These are phyloP conservation scores for Leishmania aethiopica DNA, from an alignment of 208 protist species.

Conservation along the genomic window DNA sequence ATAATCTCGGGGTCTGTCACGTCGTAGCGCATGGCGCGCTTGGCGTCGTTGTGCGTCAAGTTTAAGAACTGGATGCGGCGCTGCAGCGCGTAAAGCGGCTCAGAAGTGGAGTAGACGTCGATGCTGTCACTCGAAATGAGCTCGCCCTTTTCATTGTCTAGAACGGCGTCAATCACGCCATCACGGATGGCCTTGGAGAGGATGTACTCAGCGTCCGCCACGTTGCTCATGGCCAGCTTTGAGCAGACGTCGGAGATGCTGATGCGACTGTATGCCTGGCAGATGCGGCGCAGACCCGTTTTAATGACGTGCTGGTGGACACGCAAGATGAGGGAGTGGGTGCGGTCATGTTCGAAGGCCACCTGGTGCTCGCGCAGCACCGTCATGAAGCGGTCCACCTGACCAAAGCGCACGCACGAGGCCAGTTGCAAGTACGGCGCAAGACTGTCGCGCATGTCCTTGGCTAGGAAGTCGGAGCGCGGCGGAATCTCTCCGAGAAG, in stretches of 20 bases:
- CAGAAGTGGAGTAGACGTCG: slow-evolving; percentile 96
- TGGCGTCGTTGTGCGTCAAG: slow-evolving; percentile 95
- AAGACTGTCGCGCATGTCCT: slow-evolving; percentile 88
- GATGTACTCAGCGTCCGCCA: slow-evolving; percentile 97
- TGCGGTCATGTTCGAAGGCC: slow-evolving; percentile 95
- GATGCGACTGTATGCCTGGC: slow-evolving; percentile 97
- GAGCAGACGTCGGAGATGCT: slow-evolving; percentile 95
- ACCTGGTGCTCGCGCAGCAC: slow-evolving; percentile 90
- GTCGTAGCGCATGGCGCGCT: slow-evolving; percentile 92
- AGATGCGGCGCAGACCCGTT: slow-evolving; percentile 97
- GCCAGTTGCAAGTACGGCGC: slow-evolving; percentile 96
- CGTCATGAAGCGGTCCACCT: slow-evolving; percentile 94
- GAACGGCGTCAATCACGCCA: slow-evolving; percentile 96
- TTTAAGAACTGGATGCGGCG: slow-evolving; percentile 96
- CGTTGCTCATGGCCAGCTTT: slow-evolving; percentile 96
- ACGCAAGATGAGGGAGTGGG: slow-evolving; percentile 95
- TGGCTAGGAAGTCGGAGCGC: slow-evolving; percentile 87
- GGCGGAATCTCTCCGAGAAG: slow-evolving; percentile 98
- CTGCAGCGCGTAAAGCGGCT: slow-evolving; percentile 95
- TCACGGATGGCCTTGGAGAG: slow-evolving; percentile 98
- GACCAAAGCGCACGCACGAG: slow-evolving; percentile 94
- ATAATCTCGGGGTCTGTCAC: slow-evolving; percentile 81
- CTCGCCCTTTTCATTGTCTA: slow-evolving; percentile 94
- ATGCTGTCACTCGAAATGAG: slow-evolving; percentile 94
- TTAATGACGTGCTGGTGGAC: slow-evolving; percentile 98